Evolutionary conservation across 2,329 filamentous ascomycete species (phyloP), one percentile per base, ranked within the genome.

Genomic region (Aspergillus sp.): DNA sequence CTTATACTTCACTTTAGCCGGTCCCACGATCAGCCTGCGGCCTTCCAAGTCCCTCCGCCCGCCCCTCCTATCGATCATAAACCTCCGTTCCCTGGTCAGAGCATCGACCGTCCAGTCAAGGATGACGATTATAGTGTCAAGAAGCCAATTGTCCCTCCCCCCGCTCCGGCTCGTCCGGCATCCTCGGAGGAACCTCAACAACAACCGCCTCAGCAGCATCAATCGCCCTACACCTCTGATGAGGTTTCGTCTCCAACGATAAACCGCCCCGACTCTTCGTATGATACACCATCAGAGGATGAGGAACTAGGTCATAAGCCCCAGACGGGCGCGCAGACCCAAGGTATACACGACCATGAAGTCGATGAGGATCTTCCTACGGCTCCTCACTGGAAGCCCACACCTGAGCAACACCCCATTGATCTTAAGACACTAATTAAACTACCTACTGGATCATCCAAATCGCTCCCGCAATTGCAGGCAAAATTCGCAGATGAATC

Each of bases 321-420:
- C 17, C 51, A 52, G 41, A 48, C 61, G 19, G 67, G 67, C 31
- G 63, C 70, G 50, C 70, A 72, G 23, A 77, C 74, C 22, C 64
- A 77, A 50, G 78, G 74, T 45, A 69, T 73, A 59, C 57, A 75
- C 38, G 72, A 76, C 11, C 66, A 78, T 50, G 63, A 72, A 47
- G 59, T 61, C 54, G 66, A 69, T 60, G 67, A 71, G 30, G 31
- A 65, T 51, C 63, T 65, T 8, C 68, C 67, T 23, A 66, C 73
- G 22, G 71, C 74, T 9, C 76, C 88, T 31, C 89, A 93, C 70
- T 98, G 94, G 94, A 79, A 80, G 59, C 92, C 89, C 74, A 83
- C 86, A 64, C 80, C 83, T 3, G 92, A 96, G 74, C 84, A 90
- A 72, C 98, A 91, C 77, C 93, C 95, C 0, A 79, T 98, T 2